Evolutionary conservation across 2,329 filamentous ascomycete species (phyloP).

Genomic region (Lasiodiplodia sp.): DNA sequence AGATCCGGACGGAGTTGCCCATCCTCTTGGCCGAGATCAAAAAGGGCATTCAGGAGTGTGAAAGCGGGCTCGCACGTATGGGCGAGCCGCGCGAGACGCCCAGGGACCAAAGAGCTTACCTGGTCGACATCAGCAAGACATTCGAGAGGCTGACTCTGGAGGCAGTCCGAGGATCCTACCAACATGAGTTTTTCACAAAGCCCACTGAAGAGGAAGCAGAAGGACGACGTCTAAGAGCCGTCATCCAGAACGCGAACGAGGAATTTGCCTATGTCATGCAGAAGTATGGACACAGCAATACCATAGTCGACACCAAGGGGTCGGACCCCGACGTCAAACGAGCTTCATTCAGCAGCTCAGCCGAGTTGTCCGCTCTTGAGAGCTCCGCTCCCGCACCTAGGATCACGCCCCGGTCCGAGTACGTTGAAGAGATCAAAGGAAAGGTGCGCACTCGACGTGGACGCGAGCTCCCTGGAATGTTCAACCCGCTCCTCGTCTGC

Average conservation of each 20-base stretch:
- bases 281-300: conserved; percentile 47
- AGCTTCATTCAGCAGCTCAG: not conserved
- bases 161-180: conserved; percentile 54
- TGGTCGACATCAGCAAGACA: conserved; percentile 53
- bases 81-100: conserved; percentile 56
- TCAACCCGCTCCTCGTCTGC: conserved; percentile 65
- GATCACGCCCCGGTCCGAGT: conserved; percentile 43
- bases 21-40: conserved; percentile 46
- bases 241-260: conserved; percentile 57
- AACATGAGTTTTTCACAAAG: not conserved
- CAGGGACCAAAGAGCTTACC: conserved; percentile 57
- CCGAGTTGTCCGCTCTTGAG: not conserved
- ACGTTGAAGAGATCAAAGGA: not conserved
- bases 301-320: conserved; percentile 38
- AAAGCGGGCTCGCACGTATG: conserved; percentile 50
- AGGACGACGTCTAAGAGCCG: conserved; percentile 57
- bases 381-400: conserved; percentile 18
- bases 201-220: conserved; percentile 22
- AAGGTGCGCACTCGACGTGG: conserved; percentile 50
- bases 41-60: conserved; percentile 50
- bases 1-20: conserved; percentile 41
- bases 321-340: not conserved
- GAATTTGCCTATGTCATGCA: conserved; percentile 56
- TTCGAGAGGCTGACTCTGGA: conserved; percentile 56
- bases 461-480: conserved; percentile 66